Conservation (phyloP, 2,329 filamentous ascomycete species). For the Venturia asperata region DNA sequence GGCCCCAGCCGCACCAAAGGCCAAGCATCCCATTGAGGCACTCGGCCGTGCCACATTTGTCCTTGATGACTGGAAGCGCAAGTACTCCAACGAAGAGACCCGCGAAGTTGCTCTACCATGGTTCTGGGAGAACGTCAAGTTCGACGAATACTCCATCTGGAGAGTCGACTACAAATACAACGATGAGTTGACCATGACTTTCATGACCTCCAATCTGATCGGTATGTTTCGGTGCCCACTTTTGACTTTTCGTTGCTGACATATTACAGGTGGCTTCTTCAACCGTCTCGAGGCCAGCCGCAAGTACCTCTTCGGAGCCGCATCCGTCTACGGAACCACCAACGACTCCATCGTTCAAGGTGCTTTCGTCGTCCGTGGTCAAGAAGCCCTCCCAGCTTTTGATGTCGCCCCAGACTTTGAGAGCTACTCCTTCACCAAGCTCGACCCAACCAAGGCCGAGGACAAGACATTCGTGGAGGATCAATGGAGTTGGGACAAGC, state of each 20-base stretch:
- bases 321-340: slow-evolving; percentile 80
- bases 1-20: slow-evolving; percentile 63
- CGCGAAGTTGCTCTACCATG: slow-evolving; percentile 76
- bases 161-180: slow-evolving; percentile 98
- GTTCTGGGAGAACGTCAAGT: slow-evolving; percentile 97
- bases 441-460: slow-evolving; percentile 78
- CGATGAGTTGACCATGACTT: slow-evolving; percentile 89
- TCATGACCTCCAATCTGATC: slow-evolving; percentile 99
- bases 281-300: slow-evolving; percentile 91
- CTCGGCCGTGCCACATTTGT: slow-evolving; percentile 73
- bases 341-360: slow-evolving; percentile 88
- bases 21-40: slow-evolving; percentile 91
- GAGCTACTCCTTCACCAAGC: slow-evolving; percentile 94
- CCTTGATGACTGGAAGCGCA: slow-evolving; percentile 97
- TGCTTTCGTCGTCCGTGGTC: slow-evolving; percentile 89
- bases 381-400: slow-evolving; percentile 79
- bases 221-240: slow-evolving; percentile 40
- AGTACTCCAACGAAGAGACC: slow-evolving; percentile 95
- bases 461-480: slow-evolving; percentile 80
- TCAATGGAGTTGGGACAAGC: slow-evolving; percentile 89
- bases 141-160: slow-evolving; percentile 95
- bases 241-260: slow-evolving; percentile 5
- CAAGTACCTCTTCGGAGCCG: slow-evolving; percentile 93
- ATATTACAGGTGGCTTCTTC: slow-evolving; percentile 71
- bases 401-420: slow-evolving; percentile 96